Evolutionary conservation across 2,329 filamentous ascomycete species (phyloP).

Genomic region (Dryadomyces quercus-mongolicae): DNA sequence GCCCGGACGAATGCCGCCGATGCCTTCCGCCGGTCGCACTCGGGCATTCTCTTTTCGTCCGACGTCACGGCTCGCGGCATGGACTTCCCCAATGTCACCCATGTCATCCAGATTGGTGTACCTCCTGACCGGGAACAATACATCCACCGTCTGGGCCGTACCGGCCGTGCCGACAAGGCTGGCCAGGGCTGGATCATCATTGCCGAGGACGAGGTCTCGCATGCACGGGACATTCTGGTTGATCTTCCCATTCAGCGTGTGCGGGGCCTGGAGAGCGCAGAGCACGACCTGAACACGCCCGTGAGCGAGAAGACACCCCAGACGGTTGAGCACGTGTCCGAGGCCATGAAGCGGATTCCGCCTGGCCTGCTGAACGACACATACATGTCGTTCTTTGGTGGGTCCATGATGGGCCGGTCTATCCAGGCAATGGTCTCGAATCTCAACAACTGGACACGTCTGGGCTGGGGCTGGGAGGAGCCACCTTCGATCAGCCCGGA

Average conservation of each 20-base stretch:
- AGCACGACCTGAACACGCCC: slow-evolving; percentile 39
- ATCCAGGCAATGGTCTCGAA: slow-evolving; percentile 28
- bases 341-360: slow-evolving; percentile 30
- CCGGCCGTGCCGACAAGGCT: slow-evolving; percentile 60
- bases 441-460: slow-evolving; percentile 39
- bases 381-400: slow-evolving; percentile 48
- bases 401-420: slow-evolving; percentile 19
- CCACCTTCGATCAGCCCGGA: slow-evolving; percentile 24
- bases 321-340: slow-evolving; percentile 29
- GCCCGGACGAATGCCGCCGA: slow-evolving; percentile 61
- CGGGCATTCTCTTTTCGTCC: slow-evolving; percentile 61
- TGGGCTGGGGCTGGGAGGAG: slow-evolving; percentile 38
- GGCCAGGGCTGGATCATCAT: slow-evolving; percentile 61
- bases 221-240: slow-evolving; percentile 37
- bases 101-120: slow-evolving; percentile 47
- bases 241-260: slow-evolving; percentile 50
- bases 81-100: slow-evolving; percentile 48
- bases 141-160: slow-evolving; percentile 53
- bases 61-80: slow-evolving; percentile 74
- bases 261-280: slow-evolving; percentile 35
- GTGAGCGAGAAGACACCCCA: slow-evolving; percentile 29
- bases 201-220: slow-evolving; percentile 36
- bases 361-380: slow-evolving; percentile 28
- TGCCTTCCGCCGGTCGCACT: slow-evolving; percentile 51
- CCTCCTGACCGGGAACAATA: slow-evolving; percentile 44